These are phyloP conservation scores for Verticillium longisporum DNA, from an alignment of 2,329 filamentous ascomycete genomes.

Conservation along the genomic window DNA sequence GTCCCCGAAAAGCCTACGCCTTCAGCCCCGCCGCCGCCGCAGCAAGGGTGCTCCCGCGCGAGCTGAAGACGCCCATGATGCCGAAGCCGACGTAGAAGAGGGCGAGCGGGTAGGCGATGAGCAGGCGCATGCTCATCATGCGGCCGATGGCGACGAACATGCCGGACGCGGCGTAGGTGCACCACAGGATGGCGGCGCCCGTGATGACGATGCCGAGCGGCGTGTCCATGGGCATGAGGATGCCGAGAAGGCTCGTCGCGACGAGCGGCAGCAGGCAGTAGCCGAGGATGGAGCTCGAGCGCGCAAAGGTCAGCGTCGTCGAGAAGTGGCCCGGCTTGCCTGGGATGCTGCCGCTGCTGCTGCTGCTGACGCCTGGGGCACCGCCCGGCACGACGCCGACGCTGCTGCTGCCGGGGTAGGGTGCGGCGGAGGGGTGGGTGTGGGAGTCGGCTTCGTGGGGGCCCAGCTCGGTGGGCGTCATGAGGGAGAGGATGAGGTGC, in stretches of 20 bases:
- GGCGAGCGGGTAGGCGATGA: conserved; percentile 90
- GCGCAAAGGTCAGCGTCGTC: conserved; percentile 79
- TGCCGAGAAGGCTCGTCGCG: conserved; percentile 74
- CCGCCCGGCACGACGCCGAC: no score
- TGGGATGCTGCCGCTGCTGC: conserved; percentile 17
- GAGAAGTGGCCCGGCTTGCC: conserved; percentile 55
- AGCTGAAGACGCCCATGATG: conserved; percentile 97
- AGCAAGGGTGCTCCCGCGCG: conserved; percentile 58
- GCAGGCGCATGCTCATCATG: conserved; percentile 84
- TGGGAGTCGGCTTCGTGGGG: conserved; percentile 32
- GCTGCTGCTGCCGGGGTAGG: conserved; percentile 18
- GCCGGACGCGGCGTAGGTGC: conserved; percentile 86
- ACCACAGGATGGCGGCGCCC: conserved; percentile 84
- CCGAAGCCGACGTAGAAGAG: conserved; percentile 97
- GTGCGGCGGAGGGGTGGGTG: conserved; percentile 24
- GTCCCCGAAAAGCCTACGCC: conserved; percentile 10
- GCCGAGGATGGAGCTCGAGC: conserved; percentile 83
- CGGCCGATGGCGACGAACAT: conserved; percentile 89
- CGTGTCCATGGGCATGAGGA: conserved; percentile 84
- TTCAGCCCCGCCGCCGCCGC: conserved; percentile 28
- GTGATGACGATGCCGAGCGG: conserved; percentile 82
- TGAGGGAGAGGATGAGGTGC: conserved; percentile 89
- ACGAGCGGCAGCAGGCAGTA: conserved; percentile 94
- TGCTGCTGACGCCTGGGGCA: conserved; percentile 35
- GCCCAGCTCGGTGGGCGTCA: conserved; percentile 68